Conservation (phyloP, 2,329 filamentous ascomycete genomes). For the Aspergillus brunneoviolaceus region DNA sequence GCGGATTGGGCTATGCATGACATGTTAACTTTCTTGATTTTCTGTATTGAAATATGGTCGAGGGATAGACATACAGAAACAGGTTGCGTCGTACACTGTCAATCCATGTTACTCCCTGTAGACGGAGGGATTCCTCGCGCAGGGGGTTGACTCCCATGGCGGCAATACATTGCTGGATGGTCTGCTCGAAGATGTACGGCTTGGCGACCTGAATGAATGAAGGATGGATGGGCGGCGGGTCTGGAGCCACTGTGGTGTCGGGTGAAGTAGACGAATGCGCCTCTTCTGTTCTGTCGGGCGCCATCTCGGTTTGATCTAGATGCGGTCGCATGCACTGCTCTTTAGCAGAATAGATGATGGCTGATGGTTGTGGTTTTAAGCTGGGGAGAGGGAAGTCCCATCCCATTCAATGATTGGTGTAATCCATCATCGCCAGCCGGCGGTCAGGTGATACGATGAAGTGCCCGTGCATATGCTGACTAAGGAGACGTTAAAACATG, state of each 20-base stretch:
- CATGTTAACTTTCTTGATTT: conserved; percentile 9
- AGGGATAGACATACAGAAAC: conserved; percentile 62
- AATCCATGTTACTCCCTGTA: conserved; percentile 87
- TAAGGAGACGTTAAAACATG: background rate
- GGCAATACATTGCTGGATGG: conserved; percentile 70
- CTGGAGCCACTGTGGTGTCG: conserved; percentile 15
- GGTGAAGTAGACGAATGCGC: conserved; percentile 11
- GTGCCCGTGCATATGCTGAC: background rate
- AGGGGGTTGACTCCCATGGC: conserved; percentile 70
- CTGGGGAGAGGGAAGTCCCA: background rate
- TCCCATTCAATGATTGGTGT: background rate
- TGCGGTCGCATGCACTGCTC: background rate
- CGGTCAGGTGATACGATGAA: background rate
- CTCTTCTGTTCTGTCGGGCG: conserved; percentile 22
- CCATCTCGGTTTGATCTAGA: conserved; percentile 16
- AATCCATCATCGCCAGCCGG: background rate
- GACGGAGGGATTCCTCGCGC: conserved; percentile 74
- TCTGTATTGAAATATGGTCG: background rate
- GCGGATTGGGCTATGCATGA: conserved; percentile 66
- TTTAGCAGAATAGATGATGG: background rate
- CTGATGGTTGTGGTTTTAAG: background rate
- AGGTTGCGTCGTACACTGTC: conserved; percentile 77
- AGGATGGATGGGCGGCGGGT: conserved; percentile 55
- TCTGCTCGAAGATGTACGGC: conserved; percentile 80
- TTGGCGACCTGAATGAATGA: conserved; percentile 65